Evolutionary conservation across 2,329 filamentous ascomycete genomes (phyloP).

Genomic region (Fusarium globosum): DNA sequence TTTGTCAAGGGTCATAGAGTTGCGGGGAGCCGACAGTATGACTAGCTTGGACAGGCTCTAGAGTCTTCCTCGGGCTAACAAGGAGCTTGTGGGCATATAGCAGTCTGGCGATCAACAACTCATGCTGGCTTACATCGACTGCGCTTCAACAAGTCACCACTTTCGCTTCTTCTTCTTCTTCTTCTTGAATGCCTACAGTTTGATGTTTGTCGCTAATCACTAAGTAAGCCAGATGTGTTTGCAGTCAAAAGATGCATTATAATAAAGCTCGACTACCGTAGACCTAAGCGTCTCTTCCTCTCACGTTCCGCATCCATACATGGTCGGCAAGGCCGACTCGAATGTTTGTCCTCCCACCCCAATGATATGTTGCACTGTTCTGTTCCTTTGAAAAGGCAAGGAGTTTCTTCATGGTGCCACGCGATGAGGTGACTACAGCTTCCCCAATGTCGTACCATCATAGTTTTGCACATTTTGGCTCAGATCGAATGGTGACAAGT

Average conservation of each 20-base stretch:
- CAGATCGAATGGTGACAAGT: rapidly evolving
- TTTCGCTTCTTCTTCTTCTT: neutral
- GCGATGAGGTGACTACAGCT: neutral
- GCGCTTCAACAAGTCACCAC: rapidly evolving
- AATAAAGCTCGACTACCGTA: neutral
- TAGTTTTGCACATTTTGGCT: neutral
- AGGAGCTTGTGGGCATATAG: rapidly evolving
- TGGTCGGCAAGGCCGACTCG: neutral
- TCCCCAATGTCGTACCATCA: neutral
- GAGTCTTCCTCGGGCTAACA: rapidly evolving
- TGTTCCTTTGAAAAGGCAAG: neutral
- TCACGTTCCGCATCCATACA: neutral
- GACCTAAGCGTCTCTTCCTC: neutral
- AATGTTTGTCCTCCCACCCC: neutral
- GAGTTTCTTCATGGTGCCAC: neutral
- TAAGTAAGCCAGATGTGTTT: rapidly evolving
- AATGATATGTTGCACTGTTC: neutral
- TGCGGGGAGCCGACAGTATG: neutral
- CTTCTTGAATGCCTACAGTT: rapidly evolving
- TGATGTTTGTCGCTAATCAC: rapidly evolving
- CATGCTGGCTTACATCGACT: too few relatives aligned
- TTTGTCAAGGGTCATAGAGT: conserved; percentile 4
- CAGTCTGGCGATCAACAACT: rapidly evolving
- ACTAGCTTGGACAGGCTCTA: rapidly evolving
- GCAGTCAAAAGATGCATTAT: rapidly evolving